Conservation (phyloP, 176 grass and related monocot species). For the Aegilops speltoides region DNA sequence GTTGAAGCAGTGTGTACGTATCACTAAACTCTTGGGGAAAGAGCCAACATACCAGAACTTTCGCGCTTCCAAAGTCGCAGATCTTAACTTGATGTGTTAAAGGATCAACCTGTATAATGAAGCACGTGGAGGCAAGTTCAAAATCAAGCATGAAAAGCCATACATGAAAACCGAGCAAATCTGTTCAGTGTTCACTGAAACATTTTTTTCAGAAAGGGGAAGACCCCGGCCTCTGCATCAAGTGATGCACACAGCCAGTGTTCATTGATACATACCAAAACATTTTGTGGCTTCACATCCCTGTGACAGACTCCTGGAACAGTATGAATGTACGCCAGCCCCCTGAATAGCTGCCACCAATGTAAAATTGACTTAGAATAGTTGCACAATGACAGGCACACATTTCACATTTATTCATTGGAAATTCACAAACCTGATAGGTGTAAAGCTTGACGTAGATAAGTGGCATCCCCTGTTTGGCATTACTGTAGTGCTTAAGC, state of each 20-base stretch:
- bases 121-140: not conserved
- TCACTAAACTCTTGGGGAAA: not conserved
- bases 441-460: slow-evolving; percentile 96
- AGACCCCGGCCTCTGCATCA: no score
- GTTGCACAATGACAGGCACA: not conserved
- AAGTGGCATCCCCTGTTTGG: slow-evolving; percentile 94
- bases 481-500: slow-evolving; percentile 97
- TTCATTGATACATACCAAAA: slow-evolving; percentile 46
- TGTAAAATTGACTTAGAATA: not conserved
- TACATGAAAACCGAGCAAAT: not conserved
- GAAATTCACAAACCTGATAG: slow-evolving; percentile 71
- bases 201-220: no score
- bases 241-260: no score
- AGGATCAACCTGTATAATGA: slow-evolving; percentile 57
- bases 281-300: slow-evolving; percentile 89
- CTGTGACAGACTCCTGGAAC: slow-evolving; percentile 95
- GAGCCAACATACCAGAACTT: slow-evolving; percentile 54
- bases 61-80: slow-evolving; percentile 79
- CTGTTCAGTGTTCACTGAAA: not conserved
- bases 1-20: not conserved
- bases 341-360: slow-evolving; percentile 39
- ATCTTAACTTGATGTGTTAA: slow-evolving; percentile 63
- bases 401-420: not conserved
- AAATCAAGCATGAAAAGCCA: not conserved
- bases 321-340: slow-evolving; percentile 93